Base-by-base conservation (phyloP, 371 early-diverging fungal genomes). In the Rhizopus arrhizus region DNA sequence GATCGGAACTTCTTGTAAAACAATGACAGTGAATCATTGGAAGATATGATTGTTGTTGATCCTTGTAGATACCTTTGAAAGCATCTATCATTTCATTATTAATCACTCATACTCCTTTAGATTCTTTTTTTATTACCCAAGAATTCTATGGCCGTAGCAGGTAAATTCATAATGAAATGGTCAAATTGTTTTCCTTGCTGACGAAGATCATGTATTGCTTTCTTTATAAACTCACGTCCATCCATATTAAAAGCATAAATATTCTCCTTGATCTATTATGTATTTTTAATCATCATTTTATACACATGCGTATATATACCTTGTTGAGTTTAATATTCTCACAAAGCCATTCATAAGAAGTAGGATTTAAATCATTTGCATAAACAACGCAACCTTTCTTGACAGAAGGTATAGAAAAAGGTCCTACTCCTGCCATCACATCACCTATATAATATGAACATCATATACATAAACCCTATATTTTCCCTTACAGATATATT, bases 361-460 rank as follows among this genome's bases (percentile, higher is more conserved):
- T 79, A 1, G 99, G 99, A 75, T 99, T 99, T 46, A 99, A 77
- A 68, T 99, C 99, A 76, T 99, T 99, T 15, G 97, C 97, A 80
- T 93, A 97, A 3, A 99, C 99, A 35, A 78, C 72, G 33, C 89
- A 85, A 5, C 88, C 88, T 48, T 83, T 81, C 70, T 91, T 93
- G 5, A 94, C 94, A 0, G 99, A 96, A 15, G 99, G 99, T n/a
- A 99, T 62, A 0, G 98, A 95, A 79, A 99, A 99, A 5, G 99
- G 99, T 0, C 99, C 99, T 2, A 99, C 96, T 29, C 99, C 99
- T 3, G 95, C 97, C 81, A 99, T 91, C 12, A 97, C 96, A 77
- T 99, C 99, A 68, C 82, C 84, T 81, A 60, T 5, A 46, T 13
- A 10, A 15, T 31, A 15, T 28, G 29, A 48, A 48, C 11, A 13